Evolutionary conservation across 169 alveolate genomes (phyloP).

Genomic region (Eimeria brunetti): DNA sequence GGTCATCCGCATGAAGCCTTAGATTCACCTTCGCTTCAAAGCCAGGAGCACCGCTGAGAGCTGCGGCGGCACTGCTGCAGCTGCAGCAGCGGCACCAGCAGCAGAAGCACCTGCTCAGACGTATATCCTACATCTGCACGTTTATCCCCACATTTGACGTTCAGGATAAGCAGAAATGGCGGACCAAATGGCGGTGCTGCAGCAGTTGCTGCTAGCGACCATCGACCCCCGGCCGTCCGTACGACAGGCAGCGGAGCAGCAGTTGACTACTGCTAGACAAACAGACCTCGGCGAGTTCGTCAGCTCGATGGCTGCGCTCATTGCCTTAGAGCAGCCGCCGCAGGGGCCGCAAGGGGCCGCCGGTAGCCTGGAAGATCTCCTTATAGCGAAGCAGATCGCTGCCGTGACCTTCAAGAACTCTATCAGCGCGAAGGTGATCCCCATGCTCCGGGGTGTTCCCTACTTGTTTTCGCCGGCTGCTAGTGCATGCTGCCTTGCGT

Average conservation of each 20-base stretch:
- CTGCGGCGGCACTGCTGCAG: constrained; percentile 78
- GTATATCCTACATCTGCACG: background rate
- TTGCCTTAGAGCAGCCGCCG: constrained; percentile 62
- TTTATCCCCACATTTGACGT: background rate
- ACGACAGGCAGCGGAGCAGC: constrained; percentile 80
- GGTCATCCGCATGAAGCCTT: constrained; percentile 62
- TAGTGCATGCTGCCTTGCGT: background rate
- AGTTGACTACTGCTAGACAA: constrained; percentile 64
- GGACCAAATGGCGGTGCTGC: constrained; percentile 77
- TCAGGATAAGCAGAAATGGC: constrained; percentile 48
- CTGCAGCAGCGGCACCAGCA: constrained; percentile 59
- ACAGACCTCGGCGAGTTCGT: constrained; percentile 73
- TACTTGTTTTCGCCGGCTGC: background rate
- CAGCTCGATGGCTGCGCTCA: constrained; percentile 75
- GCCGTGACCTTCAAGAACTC: constrained; percentile 82
- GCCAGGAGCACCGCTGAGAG: constrained; percentile 60
- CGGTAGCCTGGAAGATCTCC: constrained; percentile 67
- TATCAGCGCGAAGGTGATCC: constrained; percentile 81
- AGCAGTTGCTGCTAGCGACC: constrained; percentile 80
- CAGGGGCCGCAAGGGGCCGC: constrained; percentile 71
- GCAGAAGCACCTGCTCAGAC: constrained; percentile 29
- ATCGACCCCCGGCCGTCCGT: constrained; percentile 76
- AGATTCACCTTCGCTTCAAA: background rate
- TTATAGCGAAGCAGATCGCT: constrained; percentile 78
- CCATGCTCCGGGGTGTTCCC: background rate